Percentiles rank a stretch among this genome's conserved stretches.
phyloP scores from a whole-genome alignment of 2,329 filamentous ascomycete genomes.

The Phialophora macrospora region DNA sequence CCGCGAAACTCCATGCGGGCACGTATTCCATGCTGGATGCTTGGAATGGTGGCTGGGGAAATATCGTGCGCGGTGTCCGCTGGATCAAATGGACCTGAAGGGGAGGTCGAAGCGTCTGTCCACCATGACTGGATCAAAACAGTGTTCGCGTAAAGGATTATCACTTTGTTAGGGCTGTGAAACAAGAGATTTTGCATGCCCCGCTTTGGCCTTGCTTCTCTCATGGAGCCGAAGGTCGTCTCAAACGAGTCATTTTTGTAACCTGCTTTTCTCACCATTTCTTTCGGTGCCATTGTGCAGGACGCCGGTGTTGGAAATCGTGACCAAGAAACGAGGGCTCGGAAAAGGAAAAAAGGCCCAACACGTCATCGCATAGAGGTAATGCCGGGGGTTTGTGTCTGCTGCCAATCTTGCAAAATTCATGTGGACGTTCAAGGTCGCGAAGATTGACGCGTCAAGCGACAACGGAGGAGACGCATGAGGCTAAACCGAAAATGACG shows the following conservation, averaged over 20 bases:
- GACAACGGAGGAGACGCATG: not conserved
- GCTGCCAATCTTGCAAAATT: not conserved
- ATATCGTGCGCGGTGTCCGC: not conserved
- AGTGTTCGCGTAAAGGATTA: not conserved
- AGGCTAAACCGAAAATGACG: not conserved
- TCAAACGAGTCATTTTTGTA: not conserved
- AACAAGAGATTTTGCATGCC: not conserved
- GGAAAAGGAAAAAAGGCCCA: not conserved
- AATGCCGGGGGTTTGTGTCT: not conserved
- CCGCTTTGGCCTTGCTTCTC: not conserved
- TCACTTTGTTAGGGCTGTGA: not conserved
- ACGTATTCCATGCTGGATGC: not conserved
- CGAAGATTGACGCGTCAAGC: not conserved
- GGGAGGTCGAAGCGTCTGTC: not conserved
- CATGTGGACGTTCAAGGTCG: not conserved
- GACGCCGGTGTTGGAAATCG: not conserved
- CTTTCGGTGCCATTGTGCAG: not conserved
- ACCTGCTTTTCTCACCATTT: not conserved
- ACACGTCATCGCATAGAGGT: not conserved
- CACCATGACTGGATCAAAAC: not conserved
- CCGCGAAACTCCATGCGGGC: not conserved
- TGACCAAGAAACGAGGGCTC: not conserved
- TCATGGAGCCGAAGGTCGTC: not conserved
- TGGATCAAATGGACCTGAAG: not conserved
- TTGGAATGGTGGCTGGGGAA: not conserved